Percentiles rank a stretch among this genome's conserved stretches.
phyloP scores from a whole-genome alignment of 768 basidiomycete species.

The Psilocybe subaeruginosa region DNA sequence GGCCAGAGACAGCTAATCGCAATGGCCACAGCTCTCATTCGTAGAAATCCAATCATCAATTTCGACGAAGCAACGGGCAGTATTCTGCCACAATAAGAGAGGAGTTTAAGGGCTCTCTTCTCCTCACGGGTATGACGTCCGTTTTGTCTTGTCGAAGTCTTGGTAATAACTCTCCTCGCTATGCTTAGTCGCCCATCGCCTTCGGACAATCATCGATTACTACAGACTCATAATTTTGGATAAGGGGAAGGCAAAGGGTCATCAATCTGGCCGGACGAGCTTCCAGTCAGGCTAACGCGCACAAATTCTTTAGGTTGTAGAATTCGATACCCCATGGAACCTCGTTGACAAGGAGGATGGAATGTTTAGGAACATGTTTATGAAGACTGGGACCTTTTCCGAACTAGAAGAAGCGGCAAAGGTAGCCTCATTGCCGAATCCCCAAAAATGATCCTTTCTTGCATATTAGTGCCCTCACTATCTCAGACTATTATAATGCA shows the following conservation, averaged over 20 bases:
- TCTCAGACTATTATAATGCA: too few species aligned
- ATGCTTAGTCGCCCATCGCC: constrained; percentile 65
- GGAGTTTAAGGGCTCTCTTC: constrained; percentile 76
- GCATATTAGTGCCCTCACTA: too few species aligned
- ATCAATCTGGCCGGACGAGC: background rate
- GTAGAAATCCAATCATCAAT: constrained; percentile 73
- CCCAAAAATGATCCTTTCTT: background rate
- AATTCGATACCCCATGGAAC: constrained; percentile 75
- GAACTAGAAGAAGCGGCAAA: constrained; percentile 65
- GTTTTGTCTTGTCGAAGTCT: background rate
- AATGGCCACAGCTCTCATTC: constrained; percentile 80
- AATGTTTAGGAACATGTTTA: constrained; percentile 70
- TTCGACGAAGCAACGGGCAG: constrained; percentile 86
- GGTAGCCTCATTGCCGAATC: constrained; percentile 27
- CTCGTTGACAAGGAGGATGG: constrained; percentile 65
- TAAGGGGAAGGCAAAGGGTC: constrained; percentile 49
- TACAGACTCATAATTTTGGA: constrained; percentile 82
- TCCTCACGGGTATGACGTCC: constrained; percentile 63
- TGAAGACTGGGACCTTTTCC: constrained; percentile 68
- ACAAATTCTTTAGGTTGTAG: constrained; percentile 41
- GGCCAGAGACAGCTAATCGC: constrained; percentile 90
- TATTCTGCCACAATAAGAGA: constrained; percentile 88
- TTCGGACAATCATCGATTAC: constrained; percentile 82
- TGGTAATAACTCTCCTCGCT: constrained; percentile 3
- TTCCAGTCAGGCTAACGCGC: background rate